Base-by-base conservation (phyloP, 2,329 filamentous ascomycete species). In the Ploettnerulaceae sp. region DNA sequence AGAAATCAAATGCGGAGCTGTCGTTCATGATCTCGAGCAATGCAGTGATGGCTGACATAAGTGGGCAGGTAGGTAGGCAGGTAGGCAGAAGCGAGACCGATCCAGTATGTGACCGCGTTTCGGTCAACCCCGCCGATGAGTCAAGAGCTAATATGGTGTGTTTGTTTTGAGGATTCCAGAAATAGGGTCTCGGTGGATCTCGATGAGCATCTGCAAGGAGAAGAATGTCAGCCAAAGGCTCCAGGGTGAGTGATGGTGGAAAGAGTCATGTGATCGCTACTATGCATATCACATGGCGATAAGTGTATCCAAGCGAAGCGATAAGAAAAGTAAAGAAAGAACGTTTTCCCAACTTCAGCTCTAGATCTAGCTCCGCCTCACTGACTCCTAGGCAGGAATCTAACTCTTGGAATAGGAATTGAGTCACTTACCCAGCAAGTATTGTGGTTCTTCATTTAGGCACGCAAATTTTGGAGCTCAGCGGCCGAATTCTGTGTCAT, bases 11-110 rank as follows among this genome's bases (percentile, higher is more conserved):
- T n/a, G n/a, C n/a, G n/a, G 14, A 18, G 46, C 41, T 49, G 26
- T 45, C 41, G 47, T 49, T 29, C 47, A 38, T 49, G 47, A 49
- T 49, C 47, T 49, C 47, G 47, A 49, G 47, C 47, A 35, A 24
- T 43, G 21, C 9, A 33, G 20, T 17, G 11, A 37, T 38, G 20
- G 15, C 33, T 25, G 21, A 25, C 25, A 32, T 22, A 22, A 31
- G 31, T 14, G 14, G 45, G 22, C 8, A 7, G 12, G 28, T 20
- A 4, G 7, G 14, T 7, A 12, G 21, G 29, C 15, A 20, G n/a
- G 14, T 25, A 28, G 26, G 20, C 35, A 32, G 14, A 38, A 33
- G n/a, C 32, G 24, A 32, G 39, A 40, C 31, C 28, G 38, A 32
- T 25, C 38, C 20, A 47, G 17, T 7, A 7, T 5, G 9, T 21